Percentiles rank a stretch among this genome's conserved stretches.
phyloP scores from a whole-genome alignment of 129 eudicot genomes.

The Dittrichia graveolens region DNA sequence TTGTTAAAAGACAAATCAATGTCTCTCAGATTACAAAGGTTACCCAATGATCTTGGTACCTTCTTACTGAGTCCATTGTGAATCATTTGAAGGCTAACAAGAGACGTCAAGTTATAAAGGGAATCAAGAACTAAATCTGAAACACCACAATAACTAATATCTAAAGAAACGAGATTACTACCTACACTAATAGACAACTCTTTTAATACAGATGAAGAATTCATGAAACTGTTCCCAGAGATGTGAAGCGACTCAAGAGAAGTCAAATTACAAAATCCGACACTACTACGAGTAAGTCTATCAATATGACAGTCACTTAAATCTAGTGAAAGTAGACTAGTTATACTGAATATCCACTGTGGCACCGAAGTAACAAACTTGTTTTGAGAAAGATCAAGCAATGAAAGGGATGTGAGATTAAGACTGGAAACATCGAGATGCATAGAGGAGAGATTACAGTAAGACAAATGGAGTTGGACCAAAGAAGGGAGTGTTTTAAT shows the following conservation, averaged over 20 bases:
- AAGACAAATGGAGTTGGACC: neutral
- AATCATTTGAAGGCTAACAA: conserved; percentile 7
- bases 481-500: neutral
- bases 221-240: neutral
- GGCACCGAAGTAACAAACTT: neutral
- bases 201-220: neutral
- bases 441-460: conserved; percentile 3
- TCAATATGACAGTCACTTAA: neutral
- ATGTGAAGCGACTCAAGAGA: neutral
- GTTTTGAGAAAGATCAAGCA: neutral
- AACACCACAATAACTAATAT: neutral
- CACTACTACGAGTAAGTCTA: neutral
- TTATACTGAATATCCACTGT: neutral
- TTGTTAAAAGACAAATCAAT: neutral
- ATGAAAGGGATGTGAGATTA: neutral
- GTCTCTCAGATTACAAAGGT: conserved; percentile 14
- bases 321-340: conserved; percentile 9
- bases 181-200: conserved; percentile 8
- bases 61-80: neutral
- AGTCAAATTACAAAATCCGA: neutral
- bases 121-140: neutral
- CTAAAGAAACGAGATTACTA: neutral
- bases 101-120: neutral
- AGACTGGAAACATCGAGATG: conserved; percentile 1
- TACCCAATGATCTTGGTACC: conserved; percentile 4